Evolutionary conservation across 805 yeast genomes (phyloP), one percentile per base, ranked within the genome.

Genomic region (Myxozyma mucilagina): DNA sequence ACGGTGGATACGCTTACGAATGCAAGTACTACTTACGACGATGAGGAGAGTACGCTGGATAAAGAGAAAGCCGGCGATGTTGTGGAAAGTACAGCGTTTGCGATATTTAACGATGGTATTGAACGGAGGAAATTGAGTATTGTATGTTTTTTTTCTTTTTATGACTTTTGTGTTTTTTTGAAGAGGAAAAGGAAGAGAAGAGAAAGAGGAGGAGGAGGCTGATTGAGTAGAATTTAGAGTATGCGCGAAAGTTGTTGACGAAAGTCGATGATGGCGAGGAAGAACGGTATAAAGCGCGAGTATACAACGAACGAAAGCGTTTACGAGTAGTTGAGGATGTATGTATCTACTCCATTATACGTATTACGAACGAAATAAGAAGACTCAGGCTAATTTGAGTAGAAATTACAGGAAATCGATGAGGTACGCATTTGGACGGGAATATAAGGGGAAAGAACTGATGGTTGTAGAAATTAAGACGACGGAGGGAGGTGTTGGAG

Each of bases 301-400:
- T 59, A 34, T 45, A 49, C 38, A 35, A 52, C n/a, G 66, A 61
- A 16, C 56, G 67, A 39, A 57, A 51, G 55, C 51, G 62, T 50
- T 51, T 63, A 52, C 62, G 67, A 29, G 47, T n/a, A 3, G 54
- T 56, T 7, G 66, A 63, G 32, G 67, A 63, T 42, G 66, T 62
- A 43, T 13, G 63, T 55, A 10, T 11, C 24, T 29, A 6, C 31
- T n/a, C 18, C 4, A 47, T 34, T 44, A 34, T n/a, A 35, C 16
- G 2, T 9, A 2, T 32, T 47, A n/a, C n/a, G n/a, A n/a, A n/a
- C n/a, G n/a, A n/a, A n/a, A n/a, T n/a, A 16, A 20, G 53, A 34
- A 16, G 9, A 13, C 10, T 9, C 10, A 2, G 35, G 45, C 53
- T 57, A 31, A 53, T 31, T 31, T 38, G 20, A 29, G 24, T 34